These are phyloP conservation scores for Polytrichum formosum DNA, from an alignment of 225 moss, liverwort and hornwort species.

Conservation along the genomic window DNA sequence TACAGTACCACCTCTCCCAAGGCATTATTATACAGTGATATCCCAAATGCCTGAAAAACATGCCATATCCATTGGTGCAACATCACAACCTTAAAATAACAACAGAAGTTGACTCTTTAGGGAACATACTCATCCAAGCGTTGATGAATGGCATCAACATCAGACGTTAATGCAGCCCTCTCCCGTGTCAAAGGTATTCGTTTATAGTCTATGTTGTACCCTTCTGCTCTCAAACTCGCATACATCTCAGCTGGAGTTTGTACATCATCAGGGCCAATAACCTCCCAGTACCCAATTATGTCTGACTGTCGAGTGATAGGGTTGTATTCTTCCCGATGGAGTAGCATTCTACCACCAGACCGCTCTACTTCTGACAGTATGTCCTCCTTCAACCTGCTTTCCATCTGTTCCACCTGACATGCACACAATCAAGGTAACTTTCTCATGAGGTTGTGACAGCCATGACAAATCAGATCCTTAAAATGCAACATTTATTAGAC, in stretches of 20 bases:
- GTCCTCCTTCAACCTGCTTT: constrained; percentile 94
- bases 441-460: background rate
- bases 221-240: constrained; percentile 70
- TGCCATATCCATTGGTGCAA: no score
- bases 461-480: background rate
- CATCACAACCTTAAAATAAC: background rate
- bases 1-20: no score
- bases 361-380: constrained; percentile 84
- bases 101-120: background rate
- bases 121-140: constrained; percentile 85
- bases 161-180: constrained; percentile 79
- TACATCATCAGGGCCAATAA: constrained; percentile 73
- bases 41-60: no score
- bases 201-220: constrained; percentile 83
- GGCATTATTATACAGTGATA: no score
- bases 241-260: constrained; percentile 94
- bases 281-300: constrained; percentile 98
- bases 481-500: no score
- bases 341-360: constrained; percentile 83
- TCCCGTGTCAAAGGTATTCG: constrained; percentile 95
- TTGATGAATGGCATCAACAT: constrained; percentile 89
- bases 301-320: constrained; percentile 67
- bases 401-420: constrained; percentile 94
- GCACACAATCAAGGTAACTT: background rate
- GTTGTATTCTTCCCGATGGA: constrained; percentile 84